phyloP scores from a whole-genome alignment of 371 early-diverging fungal genomes.

The Phascolomyces articulosus region DNA sequence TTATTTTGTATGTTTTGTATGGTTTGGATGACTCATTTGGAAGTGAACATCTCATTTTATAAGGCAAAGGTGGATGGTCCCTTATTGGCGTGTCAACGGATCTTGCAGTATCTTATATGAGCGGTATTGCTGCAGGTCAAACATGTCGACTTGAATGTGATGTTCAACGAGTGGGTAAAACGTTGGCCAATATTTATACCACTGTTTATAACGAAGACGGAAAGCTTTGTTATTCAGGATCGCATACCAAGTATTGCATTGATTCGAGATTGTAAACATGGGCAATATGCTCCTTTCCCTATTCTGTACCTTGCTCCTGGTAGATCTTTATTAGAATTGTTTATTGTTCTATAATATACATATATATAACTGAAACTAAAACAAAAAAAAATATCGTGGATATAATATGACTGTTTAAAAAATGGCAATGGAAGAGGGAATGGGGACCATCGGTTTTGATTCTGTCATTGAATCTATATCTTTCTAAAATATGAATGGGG shows the following conservation, averaged over 20 bases:
- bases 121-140: constrained; percentile 31
- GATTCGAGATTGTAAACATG: constrained; percentile 29
- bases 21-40: too few species aligned
- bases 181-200: constrained; percentile 38
- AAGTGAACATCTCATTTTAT: too few species aligned
- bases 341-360: not conserved
- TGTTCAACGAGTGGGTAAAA: constrained; percentile 37
- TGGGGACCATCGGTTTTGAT: too few species aligned
- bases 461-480: too few species aligned
- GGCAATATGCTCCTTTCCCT: not conserved
- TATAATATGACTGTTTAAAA: too few species aligned
- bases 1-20: too few species aligned
- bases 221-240: constrained; percentile 38
- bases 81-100: constrained; percentile 45
- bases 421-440: too few species aligned
- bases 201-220: constrained; percentile 33
- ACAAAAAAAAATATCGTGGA: too few species aligned
- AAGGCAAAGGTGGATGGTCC: constrained; percentile 30
- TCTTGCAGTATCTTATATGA: constrained; percentile 33
- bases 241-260: constrained; percentile 45
- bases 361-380: too few species aligned
- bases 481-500: not conserved
- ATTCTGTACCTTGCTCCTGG: too few species aligned
- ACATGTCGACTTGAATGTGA: constrained; percentile 39
- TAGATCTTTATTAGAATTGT: not conserved